These are phyloP conservation scores for Rhodomyrtus psidioides DNA, from an alignment of 441 rosid genomes.

Conservation along the genomic window DNA sequence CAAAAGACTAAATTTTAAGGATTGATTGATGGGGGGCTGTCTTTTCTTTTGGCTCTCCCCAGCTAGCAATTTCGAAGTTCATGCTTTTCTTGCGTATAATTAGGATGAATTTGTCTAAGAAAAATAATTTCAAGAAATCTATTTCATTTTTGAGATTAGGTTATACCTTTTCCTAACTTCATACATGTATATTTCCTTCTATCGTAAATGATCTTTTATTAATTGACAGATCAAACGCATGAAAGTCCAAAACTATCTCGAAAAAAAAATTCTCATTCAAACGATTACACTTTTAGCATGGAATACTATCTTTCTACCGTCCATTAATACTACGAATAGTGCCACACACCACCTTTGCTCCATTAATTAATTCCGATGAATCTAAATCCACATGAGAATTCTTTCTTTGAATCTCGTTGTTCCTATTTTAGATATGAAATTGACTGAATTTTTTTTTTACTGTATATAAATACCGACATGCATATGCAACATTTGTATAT, in stretches of 20 bases:
- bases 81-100: neutral
- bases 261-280: fast-evolving
- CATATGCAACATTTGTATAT: too few species aligned
- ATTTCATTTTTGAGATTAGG: neutral
- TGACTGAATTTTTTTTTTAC: too few species aligned
- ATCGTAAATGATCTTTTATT: too few species aligned
- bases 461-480: too few species aligned
- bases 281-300: neutral
- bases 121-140: neutral
- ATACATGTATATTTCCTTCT: neutral
- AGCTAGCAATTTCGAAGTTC: neutral
- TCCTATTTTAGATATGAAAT: too few species aligned
- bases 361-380: neutral
- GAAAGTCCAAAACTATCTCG: neutral
- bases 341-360: too few species aligned
- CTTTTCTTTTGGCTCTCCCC: neutral
- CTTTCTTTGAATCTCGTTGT: too few species aligned
- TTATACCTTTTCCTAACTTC: neutral
- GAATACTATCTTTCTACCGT: fast-evolving
- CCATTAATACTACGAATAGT: neutral
- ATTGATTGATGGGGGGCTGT: neutral
- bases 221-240: fast-evolving
- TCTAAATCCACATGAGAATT: neutral
- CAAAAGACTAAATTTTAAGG: too few species aligned
- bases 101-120: neutral